Evolutionary conservation across 495 filamentous ascomycete species (phyloP), one percentile per base, ranked within the genome.

Genomic region (Penicillium bovifimosum): DNA sequence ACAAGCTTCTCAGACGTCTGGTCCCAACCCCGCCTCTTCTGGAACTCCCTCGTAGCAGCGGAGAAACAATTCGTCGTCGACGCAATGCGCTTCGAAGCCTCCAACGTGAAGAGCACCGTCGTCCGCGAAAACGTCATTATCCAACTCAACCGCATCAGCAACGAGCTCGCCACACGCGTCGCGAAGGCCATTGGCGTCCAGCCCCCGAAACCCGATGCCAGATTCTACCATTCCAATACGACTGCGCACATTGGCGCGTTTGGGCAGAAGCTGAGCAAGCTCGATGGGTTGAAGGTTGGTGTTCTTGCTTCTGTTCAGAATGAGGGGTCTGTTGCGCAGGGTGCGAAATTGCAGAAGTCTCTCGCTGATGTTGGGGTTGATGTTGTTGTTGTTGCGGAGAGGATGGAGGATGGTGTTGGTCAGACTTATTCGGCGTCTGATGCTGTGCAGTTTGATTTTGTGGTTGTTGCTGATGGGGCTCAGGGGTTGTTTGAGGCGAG

Each of bases 21-120:
- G 85, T 81, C 81, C 3, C 87, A 91, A 60, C 80, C 86, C 0
- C 80, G 87, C 2, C 75, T 90, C 7, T 86, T 90, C 70, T 90
- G 78, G 77, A 88, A 90, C 78, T 89, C 86, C 0, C 78, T 91
- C 39, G 64, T 78, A 6, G 73, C 79, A 7, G 78, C 80, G 0
- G 87, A 90, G 60, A 80, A 90, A 63, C 87, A 91, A 62, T 85
- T 89, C 66, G 63, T 89, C 50, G 76, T 91, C 67, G 86, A 91
- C 68, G 87, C 85, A 1, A 81, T 89, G 51, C 84, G 87, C 26
- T 91, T 91, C 67, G 87, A 91, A 65, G 70, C 76, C 6, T 76
- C 80, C 7, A 78, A 86, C 34, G 54, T 90, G 36, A 65, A 74
- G 49, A 84, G 78, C 42, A 40, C 57, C 1, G 56, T 71, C 20